A percentile compares a stretch with the other conserved stretches of the same genome.
Conservation (phyloP, 129 eudicot genomes). For the Tanacetum coccineum region DNA sequence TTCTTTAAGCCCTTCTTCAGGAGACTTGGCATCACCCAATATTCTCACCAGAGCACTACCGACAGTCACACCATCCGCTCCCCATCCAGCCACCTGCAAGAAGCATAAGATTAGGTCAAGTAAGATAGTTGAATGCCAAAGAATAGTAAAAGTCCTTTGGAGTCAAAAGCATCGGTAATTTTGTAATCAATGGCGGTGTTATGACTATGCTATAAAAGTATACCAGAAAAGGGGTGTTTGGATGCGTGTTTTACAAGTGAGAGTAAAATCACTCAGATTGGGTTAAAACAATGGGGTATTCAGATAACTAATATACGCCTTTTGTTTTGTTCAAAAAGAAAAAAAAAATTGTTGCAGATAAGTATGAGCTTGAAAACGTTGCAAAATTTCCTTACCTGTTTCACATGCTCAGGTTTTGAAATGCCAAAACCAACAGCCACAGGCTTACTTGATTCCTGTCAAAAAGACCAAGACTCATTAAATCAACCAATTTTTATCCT, state of each 20-base stretch:
- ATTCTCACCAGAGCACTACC: conserved; percentile 91
- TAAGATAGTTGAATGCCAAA: not conserved
- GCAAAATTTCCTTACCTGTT: conserved; percentile 40
- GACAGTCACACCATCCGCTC: conserved; percentile 98
- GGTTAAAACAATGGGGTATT: no score
- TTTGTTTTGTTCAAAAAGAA: no score
- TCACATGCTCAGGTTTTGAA: conserved; percentile 92
- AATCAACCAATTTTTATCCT: not conserved
- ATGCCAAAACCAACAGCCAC: conserved; percentile 98
- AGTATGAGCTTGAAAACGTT: no score
- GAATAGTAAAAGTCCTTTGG: not conserved
- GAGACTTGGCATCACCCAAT: conserved; percentile 81
- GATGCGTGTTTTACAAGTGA: no score
- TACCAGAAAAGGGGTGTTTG: no score
- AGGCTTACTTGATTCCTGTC: conserved; percentile 72
- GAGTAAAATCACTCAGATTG: not conserved
- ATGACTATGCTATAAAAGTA: no score
- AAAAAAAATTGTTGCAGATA: no score
- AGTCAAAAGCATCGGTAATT: not conserved
- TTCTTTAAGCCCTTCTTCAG: conserved; percentile 75
- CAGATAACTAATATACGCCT: no score
- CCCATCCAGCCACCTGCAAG: conserved; percentile 85
- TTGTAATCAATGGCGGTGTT: no score
- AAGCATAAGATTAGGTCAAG: not conserved
- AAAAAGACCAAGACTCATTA: conserved; percentile 6